phyloP scores from a whole-genome alignment of 441 rosid genomes.

The Adansonia rubrostipa region DNA sequence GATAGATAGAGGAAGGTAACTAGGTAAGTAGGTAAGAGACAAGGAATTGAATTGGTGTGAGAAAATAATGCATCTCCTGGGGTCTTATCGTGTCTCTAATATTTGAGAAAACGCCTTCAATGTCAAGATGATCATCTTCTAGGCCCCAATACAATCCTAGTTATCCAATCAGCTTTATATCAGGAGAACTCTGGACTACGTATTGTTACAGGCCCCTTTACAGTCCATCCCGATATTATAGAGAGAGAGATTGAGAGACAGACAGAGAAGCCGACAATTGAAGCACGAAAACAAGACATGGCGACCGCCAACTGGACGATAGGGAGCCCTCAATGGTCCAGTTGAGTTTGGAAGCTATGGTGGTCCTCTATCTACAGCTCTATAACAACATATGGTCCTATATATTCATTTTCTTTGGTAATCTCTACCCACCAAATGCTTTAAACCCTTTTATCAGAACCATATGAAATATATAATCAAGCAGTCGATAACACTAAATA shows the following conservation, averaged over 20 bases:
- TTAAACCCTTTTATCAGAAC: neutral
- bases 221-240: neutral
- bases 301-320: conserved; percentile 32
- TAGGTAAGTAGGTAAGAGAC: neutral
- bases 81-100: neutral
- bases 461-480: neutral
- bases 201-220: neutral
- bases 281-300: conserved; percentile 12
- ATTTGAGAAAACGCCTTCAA: conserved; percentile 9
- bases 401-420: neutral
- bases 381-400: conserved; percentile 11
- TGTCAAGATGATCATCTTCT: conserved; percentile 2
- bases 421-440: neutral
- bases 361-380: conserved; percentile 22
- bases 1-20: neutral
- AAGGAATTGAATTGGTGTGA: neutral
- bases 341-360: conserved; percentile 9
- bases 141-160: conserved; percentile 22
- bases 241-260: neutral
- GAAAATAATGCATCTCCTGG: conserved; percentile 2
- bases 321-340: conserved; percentile 25
- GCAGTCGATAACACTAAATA: neutral
- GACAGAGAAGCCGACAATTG: conserved; percentile 19
- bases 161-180: conserved; percentile 18
- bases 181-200: conserved; percentile 13